These are phyloP conservation scores for Spirogloea muscicola DNA, from an alignment of 139 green algal species.

Conservation along the genomic window DNA sequence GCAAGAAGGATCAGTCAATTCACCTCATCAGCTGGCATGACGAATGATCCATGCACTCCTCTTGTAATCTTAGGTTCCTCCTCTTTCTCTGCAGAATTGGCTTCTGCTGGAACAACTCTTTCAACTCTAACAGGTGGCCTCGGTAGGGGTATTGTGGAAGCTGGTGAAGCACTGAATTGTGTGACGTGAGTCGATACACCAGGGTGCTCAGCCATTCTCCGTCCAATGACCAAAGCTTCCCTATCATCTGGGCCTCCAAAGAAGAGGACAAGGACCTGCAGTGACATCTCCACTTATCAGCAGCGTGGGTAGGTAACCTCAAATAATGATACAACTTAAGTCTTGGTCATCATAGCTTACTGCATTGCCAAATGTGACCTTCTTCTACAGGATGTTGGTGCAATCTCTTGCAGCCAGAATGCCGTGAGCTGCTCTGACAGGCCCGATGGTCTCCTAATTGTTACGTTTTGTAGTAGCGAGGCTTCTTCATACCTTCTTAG, in stretches of 20 bases:
- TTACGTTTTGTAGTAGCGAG: no score
- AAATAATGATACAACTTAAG: no score
- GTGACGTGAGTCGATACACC: conserved; percentile 21
- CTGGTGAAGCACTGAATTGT: conserved; percentile 12
- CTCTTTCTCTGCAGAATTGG: background rate
- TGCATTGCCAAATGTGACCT: no score
- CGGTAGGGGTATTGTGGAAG: conserved; percentile 8
- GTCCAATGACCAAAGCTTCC: conserved; percentile 33
- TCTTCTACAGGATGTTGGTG: no score
- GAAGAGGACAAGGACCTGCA: conserved; percentile 38
- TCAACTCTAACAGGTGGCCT: conserved; percentile 2
- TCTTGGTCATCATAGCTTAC: no score
- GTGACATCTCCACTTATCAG: no score
- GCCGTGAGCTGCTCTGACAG: no score
- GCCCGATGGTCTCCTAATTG: no score
- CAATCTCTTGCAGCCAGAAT: no score
- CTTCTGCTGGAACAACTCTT: conserved; percentile 6
- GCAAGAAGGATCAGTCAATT: no score
- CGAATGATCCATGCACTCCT: background rate
- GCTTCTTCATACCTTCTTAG: no score
- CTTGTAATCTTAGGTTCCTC: background rate
- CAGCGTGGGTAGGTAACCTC: no score
- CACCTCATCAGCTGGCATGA: background rate
- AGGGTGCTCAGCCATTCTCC: conserved; percentile 40
- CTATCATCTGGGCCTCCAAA: conserved; percentile 45